Evolutionary conservation across 1,139 yeast species (phyloP).

Genomic region (Scheffersomyces titani): DNA sequence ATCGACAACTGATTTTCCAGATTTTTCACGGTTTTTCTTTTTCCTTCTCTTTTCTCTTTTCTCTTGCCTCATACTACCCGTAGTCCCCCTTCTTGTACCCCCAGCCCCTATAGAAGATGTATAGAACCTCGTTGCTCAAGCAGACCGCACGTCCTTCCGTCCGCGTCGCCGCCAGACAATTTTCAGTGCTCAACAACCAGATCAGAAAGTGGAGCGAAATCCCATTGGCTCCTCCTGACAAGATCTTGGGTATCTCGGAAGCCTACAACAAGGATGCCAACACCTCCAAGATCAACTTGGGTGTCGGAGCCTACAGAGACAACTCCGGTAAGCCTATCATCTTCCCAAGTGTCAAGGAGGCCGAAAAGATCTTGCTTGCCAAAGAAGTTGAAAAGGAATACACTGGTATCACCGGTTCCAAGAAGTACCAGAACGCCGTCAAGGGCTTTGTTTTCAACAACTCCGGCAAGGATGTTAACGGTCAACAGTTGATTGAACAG

Average conservation of each 20-base stretch:
- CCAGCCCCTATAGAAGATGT: conserved; percentile 3
- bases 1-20: not conserved
- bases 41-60: not conserved
- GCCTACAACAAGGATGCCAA: conserved; percentile 46
- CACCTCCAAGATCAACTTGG: conserved; percentile 46
- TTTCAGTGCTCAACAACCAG: conserved; percentile 20
- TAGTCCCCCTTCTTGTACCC: not conserved
- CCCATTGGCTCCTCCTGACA: conserved; percentile 72
- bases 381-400: conserved; percentile 57
- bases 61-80: not conserved
- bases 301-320: conserved; percentile 54
- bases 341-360: conserved; percentile 50
- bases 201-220: conserved; percentile 41
- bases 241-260: conserved; percentile 68
- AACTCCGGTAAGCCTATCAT: conserved; percentile 49
- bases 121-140: conserved; percentile 3
- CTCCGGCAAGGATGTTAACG: conserved; percentile 48
- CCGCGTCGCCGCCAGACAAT: conserved; percentile 16
- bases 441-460: conserved; percentile 54
- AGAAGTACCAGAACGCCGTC: conserved; percentile 49
- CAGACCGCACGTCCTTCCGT: conserved; percentile 1
- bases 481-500: conserved; percentile 46
- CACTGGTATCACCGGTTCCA: conserved; percentile 55
- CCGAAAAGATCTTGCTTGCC: conserved; percentile 40
- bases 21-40: not conserved